These are phyloP conservation scores for Epichloe glyceriae DNA, from an alignment of 2,329 filamentous ascomycete species.

Conservation along the genomic window DNA sequence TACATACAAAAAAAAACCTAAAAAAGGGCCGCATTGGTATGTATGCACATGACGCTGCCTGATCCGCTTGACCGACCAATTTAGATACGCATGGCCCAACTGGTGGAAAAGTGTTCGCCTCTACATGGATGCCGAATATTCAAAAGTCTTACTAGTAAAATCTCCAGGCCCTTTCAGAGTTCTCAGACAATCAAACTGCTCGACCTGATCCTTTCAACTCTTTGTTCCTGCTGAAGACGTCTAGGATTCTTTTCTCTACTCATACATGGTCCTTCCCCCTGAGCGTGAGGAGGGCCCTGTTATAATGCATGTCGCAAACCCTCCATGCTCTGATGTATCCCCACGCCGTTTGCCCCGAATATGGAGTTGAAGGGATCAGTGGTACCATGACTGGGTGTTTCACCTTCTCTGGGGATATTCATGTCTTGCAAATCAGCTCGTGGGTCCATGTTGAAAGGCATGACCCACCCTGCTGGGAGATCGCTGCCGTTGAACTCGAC, in stretches of 20 bases:
- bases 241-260: neutral
- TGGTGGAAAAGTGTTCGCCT: too few species aligned
- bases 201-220: neutral
- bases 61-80: too few species aligned
- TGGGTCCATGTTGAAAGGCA: slow-evolving; percentile 84
- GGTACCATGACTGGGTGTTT: neutral
- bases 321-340: slow-evolving; percentile 22
- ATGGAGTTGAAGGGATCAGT: slow-evolving; percentile 37
- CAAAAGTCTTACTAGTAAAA: too few species aligned
- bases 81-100: too few species aligned
- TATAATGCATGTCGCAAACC: slow-evolving; percentile 20
- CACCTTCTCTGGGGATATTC: slow-evolving; percentile 25
- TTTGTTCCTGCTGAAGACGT: neutral
- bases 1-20: neutral
- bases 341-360: slow-evolving; percentile 28
- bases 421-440: slow-evolving; percentile 44
- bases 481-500: slow-evolving; percentile 25
- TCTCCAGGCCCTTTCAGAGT: too few species aligned
- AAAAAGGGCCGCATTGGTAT: too few species aligned
- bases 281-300: neutral
- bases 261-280: neutral
- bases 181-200: too few species aligned
- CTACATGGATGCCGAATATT: too few species aligned
- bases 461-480: slow-evolving; percentile 66
- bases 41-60: too few species aligned